Evolutionary conservation across 768 basidiomycete genomes (phyloP).

Genomic region (Pleurotus cornucopiae): DNA sequence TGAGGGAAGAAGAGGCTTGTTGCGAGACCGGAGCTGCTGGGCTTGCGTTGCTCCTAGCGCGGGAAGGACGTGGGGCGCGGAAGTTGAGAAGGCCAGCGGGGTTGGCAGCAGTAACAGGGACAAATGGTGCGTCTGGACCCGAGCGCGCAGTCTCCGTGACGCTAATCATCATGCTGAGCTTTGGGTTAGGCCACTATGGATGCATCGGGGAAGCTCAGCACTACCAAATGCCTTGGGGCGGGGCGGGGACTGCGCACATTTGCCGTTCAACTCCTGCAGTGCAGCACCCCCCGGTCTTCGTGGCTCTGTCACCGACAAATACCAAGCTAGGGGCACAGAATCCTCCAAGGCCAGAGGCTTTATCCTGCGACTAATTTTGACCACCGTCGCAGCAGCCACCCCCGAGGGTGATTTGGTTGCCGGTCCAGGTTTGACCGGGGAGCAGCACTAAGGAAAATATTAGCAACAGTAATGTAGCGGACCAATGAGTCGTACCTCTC

Average conservation of each 20-base stretch:
- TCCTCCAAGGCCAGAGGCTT: conserved; percentile 1
- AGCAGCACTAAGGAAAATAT: neutral
- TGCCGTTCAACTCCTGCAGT: conserved; percentile 2
- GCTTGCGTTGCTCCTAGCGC: neutral
- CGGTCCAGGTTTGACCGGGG: neutral
- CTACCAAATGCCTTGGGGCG: neutral
- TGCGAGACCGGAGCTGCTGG: neutral
- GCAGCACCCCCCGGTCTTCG: conserved; percentile 4
- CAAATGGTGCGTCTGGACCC: conserved; percentile 1
- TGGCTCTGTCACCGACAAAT: neutral
- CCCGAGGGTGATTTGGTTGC: neutral
- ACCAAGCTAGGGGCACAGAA: neutral
- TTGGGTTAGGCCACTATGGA: conserved; percentile 3
- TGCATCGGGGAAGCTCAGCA: neutral
- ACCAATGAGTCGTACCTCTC: neutral
- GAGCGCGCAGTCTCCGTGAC: conserved; percentile 5
- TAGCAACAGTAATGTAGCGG: neutral
- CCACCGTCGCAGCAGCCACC: neutral
- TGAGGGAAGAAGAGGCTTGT: neutral
- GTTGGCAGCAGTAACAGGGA: neutral
- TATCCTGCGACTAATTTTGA: conserved; percentile 2
- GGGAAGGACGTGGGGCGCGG: too few species aligned
- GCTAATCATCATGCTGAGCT: neutral
- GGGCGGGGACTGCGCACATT: neutral
- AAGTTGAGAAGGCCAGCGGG: neutral